Evolutionary conservation across 371 early-diverging fungal genomes (phyloP), one percentile per base, ranked within the genome.

Genomic region (Actinomortierella wolfii): DNA sequence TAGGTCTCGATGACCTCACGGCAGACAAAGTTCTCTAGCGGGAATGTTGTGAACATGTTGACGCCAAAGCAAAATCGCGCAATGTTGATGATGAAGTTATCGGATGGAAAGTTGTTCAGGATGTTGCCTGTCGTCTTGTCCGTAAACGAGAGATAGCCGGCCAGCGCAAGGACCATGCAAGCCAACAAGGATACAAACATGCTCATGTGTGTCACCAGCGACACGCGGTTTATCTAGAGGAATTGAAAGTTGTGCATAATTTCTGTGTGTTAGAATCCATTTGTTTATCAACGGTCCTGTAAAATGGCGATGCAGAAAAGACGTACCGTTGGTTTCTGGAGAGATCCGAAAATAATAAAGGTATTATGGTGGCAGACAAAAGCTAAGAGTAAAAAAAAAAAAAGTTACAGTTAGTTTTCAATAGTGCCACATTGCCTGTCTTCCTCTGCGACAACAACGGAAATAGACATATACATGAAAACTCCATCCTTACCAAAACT

Each of bases 341-440:
- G 69, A 1, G 93, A 86, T 17, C 88, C 89, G 76, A 89, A 89
- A 42, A 92, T 93, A 58, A 91, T 68, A 57, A 93, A 90, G 39
- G 87, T 87, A 70, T 91, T 93, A 74, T 93, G 93, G 67, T 93
- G 92, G 60, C 92, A 93, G 15, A 93, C 93, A 77, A 92, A 91
- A 1, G 93, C 89, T 88, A 61, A 1, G 26, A 54, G 18, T 44
- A 17, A 21, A 45, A 52, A 17, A 25, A 39, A 29, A 39, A 48
- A 18, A 61, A 7, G 41, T 6, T 59, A 13, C 18, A 49, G 2
- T n/a, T 20, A 50, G 26, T 9, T 28, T n/a, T 24, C n/a, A 42
- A 26, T 25, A 25, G 56, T 52, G n/a, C n/a, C n/a, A n/a, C n/a
- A n/a, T n/a, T n/a, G n/a, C n/a, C n/a, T n/a, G n/a, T n/a, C n/a